These are phyloP conservation scores for Fusarium sp. DNA, from an alignment of 2,329 filamentous ascomycete genomes.

Conservation along the genomic window DNA sequence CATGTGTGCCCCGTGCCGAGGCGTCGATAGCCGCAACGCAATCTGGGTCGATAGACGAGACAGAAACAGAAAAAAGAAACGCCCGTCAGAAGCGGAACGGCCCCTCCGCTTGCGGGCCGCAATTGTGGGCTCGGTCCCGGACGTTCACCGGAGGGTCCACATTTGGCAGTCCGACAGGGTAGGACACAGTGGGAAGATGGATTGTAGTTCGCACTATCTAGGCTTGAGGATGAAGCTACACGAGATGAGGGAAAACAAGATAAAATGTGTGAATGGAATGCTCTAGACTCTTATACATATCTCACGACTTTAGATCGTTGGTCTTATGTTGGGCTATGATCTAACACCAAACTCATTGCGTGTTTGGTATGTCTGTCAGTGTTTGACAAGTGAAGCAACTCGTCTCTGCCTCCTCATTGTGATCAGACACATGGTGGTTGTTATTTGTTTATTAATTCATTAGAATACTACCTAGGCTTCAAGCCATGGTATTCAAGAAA, in stretches of 20 bases:
- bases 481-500: conserved; percentile 3
- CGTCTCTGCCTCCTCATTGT: neutral
- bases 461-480: neutral
- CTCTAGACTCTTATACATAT: neutral
- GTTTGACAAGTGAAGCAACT: neutral
- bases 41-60: conserved; percentile 19
- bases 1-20: conserved; percentile 35
- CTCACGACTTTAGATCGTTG: neutral
- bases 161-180: neutral
- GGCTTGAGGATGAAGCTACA: neutral
- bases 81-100: conserved; percentile 9
- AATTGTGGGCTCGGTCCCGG: conserved; percentile 30
- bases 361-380: neutral
- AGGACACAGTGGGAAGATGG: neutral
- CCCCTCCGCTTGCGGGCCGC: conserved; percentile 22
- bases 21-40: conserved; percentile 28
- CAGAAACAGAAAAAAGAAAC: neutral
- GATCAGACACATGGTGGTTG: neutral
- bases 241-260: neutral
- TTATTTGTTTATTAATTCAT: neutral
- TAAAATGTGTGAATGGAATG: neutral
- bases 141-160: conserved; percentile 8
- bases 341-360: neutral
- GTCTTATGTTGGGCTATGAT: neutral
- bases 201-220: neutral